A percentile compares a stretch with the other conserved stretches of the same genome.
Conservation (phyloP, 179 eudicot genomes). For the Silene coronaria region DNA sequence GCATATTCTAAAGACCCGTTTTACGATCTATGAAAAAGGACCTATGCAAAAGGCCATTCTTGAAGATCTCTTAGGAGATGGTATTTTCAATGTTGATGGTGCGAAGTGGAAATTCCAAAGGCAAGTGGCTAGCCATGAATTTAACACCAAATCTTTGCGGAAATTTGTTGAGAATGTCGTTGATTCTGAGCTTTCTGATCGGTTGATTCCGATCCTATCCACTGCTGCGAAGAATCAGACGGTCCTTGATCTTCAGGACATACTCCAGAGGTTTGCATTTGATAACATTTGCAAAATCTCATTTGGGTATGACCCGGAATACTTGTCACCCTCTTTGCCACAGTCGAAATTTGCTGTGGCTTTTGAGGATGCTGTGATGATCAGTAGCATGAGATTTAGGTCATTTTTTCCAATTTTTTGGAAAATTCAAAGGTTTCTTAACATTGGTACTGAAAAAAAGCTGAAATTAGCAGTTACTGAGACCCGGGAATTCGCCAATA, state of each 20-base stretch:
- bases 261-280: constrained; percentile 49
- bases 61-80: constrained; percentile 45
- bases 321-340: constrained; percentile 40
- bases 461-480: constrained; percentile 26
- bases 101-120: constrained; percentile 47
- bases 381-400: constrained; percentile 33
- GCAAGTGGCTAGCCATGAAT: constrained; percentile 48
- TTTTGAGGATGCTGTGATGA: constrained; percentile 29
- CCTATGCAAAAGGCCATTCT: constrained; percentile 20
- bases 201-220: constrained; percentile 40
- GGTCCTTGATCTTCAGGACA: constrained; percentile 50
- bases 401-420: constrained; percentile 30
- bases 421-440: constrained; percentile 35
- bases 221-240: constrained; percentile 31
- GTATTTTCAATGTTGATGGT: constrained; percentile 51
- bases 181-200: constrained; percentile 41
- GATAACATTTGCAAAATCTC: constrained; percentile 52
- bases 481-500: constrained; percentile 37
- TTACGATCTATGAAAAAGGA: constrained; percentile 41
- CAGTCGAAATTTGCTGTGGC: constrained; percentile 33
- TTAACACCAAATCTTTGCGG: constrained; percentile 42
- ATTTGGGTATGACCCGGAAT: constrained; percentile 56
- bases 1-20: constrained; percentile 43
- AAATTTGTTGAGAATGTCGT: constrained; percentile 43
- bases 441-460: constrained; percentile 41